A percentile compares a stretch with the other conserved stretches of the same genome.
Conservation (phyloP, 140 eudicot genomes). For the Bidens hawaiensis region DNA sequence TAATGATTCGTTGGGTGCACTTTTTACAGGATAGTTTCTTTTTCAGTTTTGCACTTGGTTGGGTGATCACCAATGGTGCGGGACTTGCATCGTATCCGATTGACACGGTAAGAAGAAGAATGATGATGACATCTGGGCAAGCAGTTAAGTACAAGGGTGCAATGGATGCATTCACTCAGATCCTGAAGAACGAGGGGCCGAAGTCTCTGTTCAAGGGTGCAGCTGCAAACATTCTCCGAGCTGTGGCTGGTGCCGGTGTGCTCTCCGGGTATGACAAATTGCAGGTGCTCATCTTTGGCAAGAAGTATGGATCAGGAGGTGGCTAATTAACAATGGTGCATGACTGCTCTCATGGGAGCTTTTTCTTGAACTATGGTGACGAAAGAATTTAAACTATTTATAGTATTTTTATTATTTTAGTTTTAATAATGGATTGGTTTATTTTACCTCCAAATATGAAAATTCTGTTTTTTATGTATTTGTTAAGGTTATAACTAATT, state of each 20-base stretch:
- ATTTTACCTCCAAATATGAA: too few species aligned
- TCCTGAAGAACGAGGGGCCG: conserved; percentile 68
- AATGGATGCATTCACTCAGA: conserved; percentile 50
- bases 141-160: conserved; percentile 78
- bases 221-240: conserved; percentile 73
- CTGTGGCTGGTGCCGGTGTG: conserved; percentile 77
- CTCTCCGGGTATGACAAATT: conserved; percentile 64
- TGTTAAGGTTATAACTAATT: too few species aligned
- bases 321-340: conserved; percentile 28
- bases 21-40: conserved; percentile 58
- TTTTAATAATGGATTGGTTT: conserved; percentile 5
- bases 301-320: conserved; percentile 72
- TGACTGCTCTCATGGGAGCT: neutral
- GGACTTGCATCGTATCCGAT: conserved; percentile 47
- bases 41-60: conserved; percentile 61
- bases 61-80: conserved; percentile 52
- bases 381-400: conserved; percentile 9
- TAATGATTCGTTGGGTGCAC: neutral
- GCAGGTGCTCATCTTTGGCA: conserved; percentile 53
- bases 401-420: neutral
- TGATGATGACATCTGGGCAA: conserved; percentile 73
- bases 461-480: too few species aligned
- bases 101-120: conserved; percentile 48
- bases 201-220: conserved; percentile 77
- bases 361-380: conserved; percentile 24